Evolutionary conservation across 1,284 basidiomycete genomes (phyloP), one percentile per base, ranked within the genome.

Genomic region (Trametes pubescens): DNA sequence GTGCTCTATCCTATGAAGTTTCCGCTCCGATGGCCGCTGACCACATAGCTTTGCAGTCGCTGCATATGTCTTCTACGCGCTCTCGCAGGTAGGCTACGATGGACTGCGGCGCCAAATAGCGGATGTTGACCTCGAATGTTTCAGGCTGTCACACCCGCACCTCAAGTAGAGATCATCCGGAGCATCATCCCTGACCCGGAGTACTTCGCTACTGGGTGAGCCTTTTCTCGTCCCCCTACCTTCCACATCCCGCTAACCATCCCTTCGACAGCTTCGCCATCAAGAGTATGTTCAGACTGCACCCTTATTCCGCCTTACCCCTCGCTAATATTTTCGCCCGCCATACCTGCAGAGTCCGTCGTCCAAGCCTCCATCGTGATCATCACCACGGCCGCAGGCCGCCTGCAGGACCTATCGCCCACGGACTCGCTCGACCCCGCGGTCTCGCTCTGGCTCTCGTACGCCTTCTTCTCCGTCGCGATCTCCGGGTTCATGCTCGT

Each of bases 321-420:
- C 9, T 37, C 22, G n/a, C 22, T 13, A 21, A 26, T 14, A 10
- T 3, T 5, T 13, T 47, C 22, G 48, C 16, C 24, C 18, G 43
- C 52, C n/a, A 26, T 24, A 1, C 29, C 21, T 24, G 69, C 75
- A 82, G 75, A 76, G 62, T 76, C 75, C 26, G 76, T 81, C 38
- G 78, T 81, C 0, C 81, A 82, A 66, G 80, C 78, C 8, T 80
- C 78, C 14, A 80, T 81, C 51, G 80, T 81, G 29, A 81, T 82
- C 69, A 81, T 81, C 67, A 80, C 80, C 16, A 80, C 77, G 16
- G 80, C 78, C 0, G 79, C 80, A 7, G 80, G 81, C 5, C 77
- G 78, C 62, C 70, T 81, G 8, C 81, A 82, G 68, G 81, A 81
- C 68, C 71, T 76, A 61, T 75, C 80, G 4, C 58, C 74, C 4